Conservation (phyloP, 2,329 filamentous ascomycete species). For the Cadophora luteo-olivacea region DNA sequence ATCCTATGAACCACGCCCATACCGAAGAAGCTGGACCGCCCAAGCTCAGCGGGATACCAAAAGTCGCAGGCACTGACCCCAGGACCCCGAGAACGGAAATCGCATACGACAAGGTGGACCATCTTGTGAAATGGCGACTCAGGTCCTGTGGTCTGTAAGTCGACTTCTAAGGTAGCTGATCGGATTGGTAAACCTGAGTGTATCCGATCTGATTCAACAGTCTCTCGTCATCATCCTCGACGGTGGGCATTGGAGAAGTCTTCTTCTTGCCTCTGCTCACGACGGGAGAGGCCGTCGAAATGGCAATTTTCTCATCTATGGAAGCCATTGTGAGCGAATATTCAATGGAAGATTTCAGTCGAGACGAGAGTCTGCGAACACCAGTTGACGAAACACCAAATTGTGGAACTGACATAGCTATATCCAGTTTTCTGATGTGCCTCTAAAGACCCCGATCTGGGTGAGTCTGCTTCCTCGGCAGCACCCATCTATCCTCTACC, state of each 20-base stretch:
- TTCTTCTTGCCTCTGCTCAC: constrained; percentile 4
- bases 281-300: not conserved
- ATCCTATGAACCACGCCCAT: constrained; percentile 71
- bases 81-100: constrained; percentile 70
- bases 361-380: no score
- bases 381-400: not conserved
- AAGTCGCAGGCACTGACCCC: constrained; percentile 70
- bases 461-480: not conserved
- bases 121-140: constrained; percentile 68
- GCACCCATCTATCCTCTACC: not conserved
- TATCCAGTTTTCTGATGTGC: not conserved
- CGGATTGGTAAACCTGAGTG: constrained; percentile 56
- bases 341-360: not conserved
- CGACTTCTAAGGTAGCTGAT: not conserved
- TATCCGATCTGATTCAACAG: constrained; percentile 67
- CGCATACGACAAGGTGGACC: constrained; percentile 70
- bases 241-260: constrained; percentile 51
- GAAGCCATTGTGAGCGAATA: constrained; percentile 24
- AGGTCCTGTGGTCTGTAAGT: constrained; percentile 55
- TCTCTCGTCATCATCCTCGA: constrained; percentile 64
- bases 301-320: constrained; percentile 22
- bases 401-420: constrained; percentile 7
- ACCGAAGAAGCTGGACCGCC: constrained; percentile 69
- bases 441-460: not conserved
- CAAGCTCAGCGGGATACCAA: constrained; percentile 61